Percentiles rank a stretch among this genome's conserved stretches.
Conservation (phyloP, 148 eudicot species). For the Diospyros kaki region DNA sequence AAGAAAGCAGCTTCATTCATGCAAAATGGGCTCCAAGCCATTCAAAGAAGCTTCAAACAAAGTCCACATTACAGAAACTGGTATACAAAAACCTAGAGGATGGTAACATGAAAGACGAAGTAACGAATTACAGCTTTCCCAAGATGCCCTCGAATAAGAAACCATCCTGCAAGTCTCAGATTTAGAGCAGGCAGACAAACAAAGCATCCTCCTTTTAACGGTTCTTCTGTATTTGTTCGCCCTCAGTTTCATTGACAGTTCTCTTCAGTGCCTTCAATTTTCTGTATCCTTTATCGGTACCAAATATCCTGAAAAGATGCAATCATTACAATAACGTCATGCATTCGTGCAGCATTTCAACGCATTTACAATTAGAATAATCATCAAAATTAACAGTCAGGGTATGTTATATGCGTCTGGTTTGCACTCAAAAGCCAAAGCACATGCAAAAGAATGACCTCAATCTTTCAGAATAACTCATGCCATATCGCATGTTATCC, state of each 20-base stretch:
- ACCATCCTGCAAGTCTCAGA: conserved; percentile 2
- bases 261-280: conserved; percentile 60
- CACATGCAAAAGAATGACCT: conserved; percentile 1
- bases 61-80: conserved; percentile 6
- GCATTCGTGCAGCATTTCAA: background rate
- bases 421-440: background rate
- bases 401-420: background rate
- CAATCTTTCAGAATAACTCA: background rate
- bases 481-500: background rate
- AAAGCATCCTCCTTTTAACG: background rate
- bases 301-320: conserved; percentile 54
- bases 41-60: background rate
- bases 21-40: background rate
- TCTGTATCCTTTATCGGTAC: conserved; percentile 75
- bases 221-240: conserved; percentile 39
- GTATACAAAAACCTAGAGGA: too few relatives aligned
- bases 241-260: conserved; percentile 29
- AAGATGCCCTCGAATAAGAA: conserved; percentile 1
- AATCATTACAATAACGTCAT: background rate
- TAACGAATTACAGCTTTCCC: conserved; percentile 1
- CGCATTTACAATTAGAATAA: background rate
- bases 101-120: background rate
- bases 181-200: background rate
- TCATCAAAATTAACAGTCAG: background rate
- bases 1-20: conserved; percentile 1